Base-by-base conservation (phyloP, 371 early-diverging fungal genomes). In the Aphelidium insulamus region DNA sequence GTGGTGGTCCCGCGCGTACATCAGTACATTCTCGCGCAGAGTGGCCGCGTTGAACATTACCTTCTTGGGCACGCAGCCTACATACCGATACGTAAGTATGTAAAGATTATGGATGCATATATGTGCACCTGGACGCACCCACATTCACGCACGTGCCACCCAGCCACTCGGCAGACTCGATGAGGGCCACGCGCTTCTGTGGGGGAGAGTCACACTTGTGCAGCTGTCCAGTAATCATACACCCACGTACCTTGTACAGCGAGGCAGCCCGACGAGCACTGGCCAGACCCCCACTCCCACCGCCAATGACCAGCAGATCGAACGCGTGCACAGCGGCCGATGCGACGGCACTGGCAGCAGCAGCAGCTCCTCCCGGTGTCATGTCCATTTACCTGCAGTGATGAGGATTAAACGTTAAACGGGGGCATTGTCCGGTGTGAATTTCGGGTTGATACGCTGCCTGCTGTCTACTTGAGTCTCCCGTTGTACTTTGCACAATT, bases 31-130 rank as follows among this genome's bases (percentile, higher is more conserved):
- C 12, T 9, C 8, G 20, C 18, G 20, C 37, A 16, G 12, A 21
- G 6, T 19, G 36, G 40, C 71, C 27, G 86, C 66, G 55, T 83
- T 87, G 77, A 83, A 95, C 77, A 86, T 86, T 39, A 95, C 74
- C 58, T 97, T 97, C 58, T 97, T 97, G 25, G 98, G 98, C 15
- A 97, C 94, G 47, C 97, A 97, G 17, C 97, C 94, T 28, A 23
- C 26, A 23, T 44, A 43, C 8, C 48, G 52, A 33, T 38, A 57
- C 11, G 46, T 48, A 10, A 40, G 38, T 23, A 14, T 26, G 39
- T 28, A 18, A 38, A 3, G 20, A 2, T 21, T 12, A 10, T 12
- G 22, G 21, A 8, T 31, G 15, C 5, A 2, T 7, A 12, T 8
- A 30, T 8, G 14, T 30, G 30, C 19, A 19, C 17, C 15, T 2